phyloP scores from a whole-genome alignment of 2,329 filamentous ascomycete genomes.

The Neofusicoccum sp. region DNA sequence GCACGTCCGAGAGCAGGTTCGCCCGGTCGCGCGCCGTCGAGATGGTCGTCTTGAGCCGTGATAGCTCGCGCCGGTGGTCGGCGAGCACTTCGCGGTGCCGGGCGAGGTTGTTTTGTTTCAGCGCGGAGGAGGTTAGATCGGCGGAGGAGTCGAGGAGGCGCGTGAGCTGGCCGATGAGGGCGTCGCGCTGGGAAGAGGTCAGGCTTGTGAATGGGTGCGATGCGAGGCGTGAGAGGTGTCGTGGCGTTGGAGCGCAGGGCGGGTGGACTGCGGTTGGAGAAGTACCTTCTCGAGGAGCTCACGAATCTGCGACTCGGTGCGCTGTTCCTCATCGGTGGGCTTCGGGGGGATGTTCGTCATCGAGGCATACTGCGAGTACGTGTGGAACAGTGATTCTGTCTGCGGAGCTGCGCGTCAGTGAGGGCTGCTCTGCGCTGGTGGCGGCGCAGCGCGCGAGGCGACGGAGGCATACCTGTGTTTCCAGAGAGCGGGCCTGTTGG shows the following conservation, averaged over 20 bases:
- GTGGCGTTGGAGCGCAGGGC: conserved; percentile 15
- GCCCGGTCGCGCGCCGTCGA: conserved; percentile 77
- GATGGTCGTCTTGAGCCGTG: conserved; percentile 70
- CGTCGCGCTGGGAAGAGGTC: conserved; percentile 65
- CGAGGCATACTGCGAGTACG: conserved; percentile 86
- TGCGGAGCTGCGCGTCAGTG: conserved; percentile 38
- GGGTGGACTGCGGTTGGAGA: neutral
- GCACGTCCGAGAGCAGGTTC: conserved; percentile 86
- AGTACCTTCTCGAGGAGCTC: conserved; percentile 78
- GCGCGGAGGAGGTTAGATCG: conserved; percentile 77
- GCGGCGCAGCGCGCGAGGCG: neutral
- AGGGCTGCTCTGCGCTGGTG: neutral
- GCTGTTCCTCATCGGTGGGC: conserved; percentile 78
- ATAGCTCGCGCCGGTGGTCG: conserved; percentile 81
- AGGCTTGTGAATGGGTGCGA: neutral
- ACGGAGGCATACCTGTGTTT: conserved; percentile 70
- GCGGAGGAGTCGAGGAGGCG: conserved; percentile 93
- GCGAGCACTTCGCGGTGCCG: conserved; percentile 86
- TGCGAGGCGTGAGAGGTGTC: conserved; percentile 19
- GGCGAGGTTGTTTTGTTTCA: conserved; percentile 95
- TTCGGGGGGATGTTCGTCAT: conserved; percentile 76
- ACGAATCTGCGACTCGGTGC: conserved; percentile 76
- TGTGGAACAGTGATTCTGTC: conserved; percentile 81
- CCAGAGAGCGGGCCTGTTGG: conserved; percentile 83
- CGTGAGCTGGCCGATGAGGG: conserved; percentile 74